Base-by-base conservation (phyloP, 495 filamentous ascomycete species). In the Podospora comata region DNA sequence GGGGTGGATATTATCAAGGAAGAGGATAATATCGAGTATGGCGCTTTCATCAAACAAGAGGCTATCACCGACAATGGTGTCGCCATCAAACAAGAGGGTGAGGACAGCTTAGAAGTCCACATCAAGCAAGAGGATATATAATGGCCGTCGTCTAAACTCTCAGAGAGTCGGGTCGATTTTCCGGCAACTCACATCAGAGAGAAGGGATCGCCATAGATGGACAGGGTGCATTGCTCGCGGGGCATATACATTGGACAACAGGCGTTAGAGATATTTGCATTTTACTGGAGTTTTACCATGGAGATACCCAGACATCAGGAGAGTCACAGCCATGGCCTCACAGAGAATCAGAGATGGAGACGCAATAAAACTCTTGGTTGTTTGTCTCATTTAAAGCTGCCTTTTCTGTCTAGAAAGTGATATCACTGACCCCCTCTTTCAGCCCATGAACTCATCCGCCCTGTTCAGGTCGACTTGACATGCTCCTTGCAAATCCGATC, bases 401-500 rank as follows among this genome's bases (percentile, higher is more conserved):
- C 39, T 16, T 13, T 48, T 11, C 13, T 13, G 39, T 48, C 39
- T 48, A 18, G 39, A 3, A 48, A 48, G 39, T 13, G 39, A 48
- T 48, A 48, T 2, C 39, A 48, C 0, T 16, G 30, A 11, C 39
- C 15, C 39, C 13, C 9, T 16, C 30, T 11, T 48, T 48, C 39
- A 11, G 15, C 39, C 39, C 39, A 27, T 34, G 15, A 34, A 32
- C 5, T 26, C 19, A 19, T 23, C 48, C 3, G 30, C 27, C 5
- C 27, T 7, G 19, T 4, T 18, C 4, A 58, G 28, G 53, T 13
- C 18, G 23, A 18, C 39, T 48, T 63, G 3, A 13, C 20, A 30
- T 65, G 60, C 54, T 23, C 26, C 27, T 70, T 20, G 48, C 73
- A 78, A 4, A 76, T 32, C 62, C 60, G 67, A 67, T 77, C 69